Base-by-base conservation (phyloP, 2,329 filamentous ascomycete genomes). In the Ophiostoma piceae region DNA sequence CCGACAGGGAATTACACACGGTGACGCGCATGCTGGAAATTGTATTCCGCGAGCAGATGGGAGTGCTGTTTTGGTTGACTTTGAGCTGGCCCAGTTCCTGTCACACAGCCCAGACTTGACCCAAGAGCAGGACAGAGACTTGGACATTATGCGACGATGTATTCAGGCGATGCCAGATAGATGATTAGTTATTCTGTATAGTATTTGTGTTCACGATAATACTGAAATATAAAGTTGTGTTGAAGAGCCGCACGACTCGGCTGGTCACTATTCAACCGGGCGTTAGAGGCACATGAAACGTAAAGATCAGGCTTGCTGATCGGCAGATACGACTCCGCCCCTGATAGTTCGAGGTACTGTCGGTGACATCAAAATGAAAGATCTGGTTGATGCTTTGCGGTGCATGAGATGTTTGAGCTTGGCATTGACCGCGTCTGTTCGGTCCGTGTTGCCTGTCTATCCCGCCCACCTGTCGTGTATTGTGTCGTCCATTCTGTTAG, bases 21-120 rank as follows among this genome's bases (percentile, higher is more conserved):
- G 68, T 5, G 73, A 74, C 26, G 73, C 73, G 3, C 73, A 74
- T 51, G 69, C 67, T 8, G 73, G 70, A 5, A 74, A 74, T 12
- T 74, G 73, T 35, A 22, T 74, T 7, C 22, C 73, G 14, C 66
- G 69, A 7, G 2, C 32, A 2, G 66, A 71, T 4, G 72, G 68
- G 1, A 68, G 72, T n/a, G 72, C 73, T 11, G 70, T 69, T 9
- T 35, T 74, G 2, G 39, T 74, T 2, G 73, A 74, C 26, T 74
- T 74, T 66, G 73, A 74, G 71, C 66, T 74, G 22, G 69, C 72
- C 0, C 12, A 35, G 60, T 64, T 64, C n/a, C 29, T 5, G 12
- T 19, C 29, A 64, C 35, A 69, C 12, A 68, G 70, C 54, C 54
- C 29, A 1, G 39, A 66, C 11, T 67, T 68, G 2, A 9, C n/a